Percentiles rank a stretch among this genome's conserved stretches.
Evolutionary conservation across 2,329 filamentous ascomycete genomes (phyloP).

Genomic region (Paramyrothecium sp.): DNA sequence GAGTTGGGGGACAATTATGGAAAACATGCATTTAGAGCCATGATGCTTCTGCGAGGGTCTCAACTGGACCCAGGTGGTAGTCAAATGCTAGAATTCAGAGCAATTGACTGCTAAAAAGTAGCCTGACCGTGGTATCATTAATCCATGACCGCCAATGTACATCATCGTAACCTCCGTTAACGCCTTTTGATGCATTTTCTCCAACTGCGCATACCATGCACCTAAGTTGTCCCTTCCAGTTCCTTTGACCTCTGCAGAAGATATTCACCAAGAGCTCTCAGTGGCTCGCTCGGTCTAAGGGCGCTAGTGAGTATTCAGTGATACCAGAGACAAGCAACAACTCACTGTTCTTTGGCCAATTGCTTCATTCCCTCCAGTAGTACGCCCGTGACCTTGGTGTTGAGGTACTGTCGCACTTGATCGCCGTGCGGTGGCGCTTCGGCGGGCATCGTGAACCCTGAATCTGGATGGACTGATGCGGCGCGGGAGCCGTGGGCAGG

Average conservation of each 20-base stretch:
- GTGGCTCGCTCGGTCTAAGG: conserved; percentile 64
- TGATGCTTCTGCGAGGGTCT: conserved; percentile 37
- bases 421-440: conserved; percentile 65
- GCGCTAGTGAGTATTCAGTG: conserved; percentile 8
- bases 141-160: conserved; percentile 17
- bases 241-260: conserved; percentile 67
- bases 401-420: conserved; percentile 68
- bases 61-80: conserved; percentile 27
- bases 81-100: conserved; percentile 33
- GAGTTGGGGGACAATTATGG: conserved; percentile 42
- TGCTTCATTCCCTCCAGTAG: conserved; percentile 74
- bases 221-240: conserved; percentile 43
- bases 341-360: conserved; percentile 69
- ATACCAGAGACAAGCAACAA: conserved; percentile 23
- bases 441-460: conserved; percentile 52
- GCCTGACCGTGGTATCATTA: conserved; percentile 21
- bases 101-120: conserved; percentile 28
- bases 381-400: conserved; percentile 65
- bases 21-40: conserved; percentile 45
- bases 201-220: conserved; percentile 1
- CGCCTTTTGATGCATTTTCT: conserved; percentile 17
- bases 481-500: conserved; percentile 52
- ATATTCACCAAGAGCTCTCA: conserved; percentile 69
- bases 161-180: conserved; percentile 12
- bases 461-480: conserved; percentile 55